Conservation (phyloP, 2,329 filamentous ascomycete species). For the Fusarium xyrophilum region DNA sequence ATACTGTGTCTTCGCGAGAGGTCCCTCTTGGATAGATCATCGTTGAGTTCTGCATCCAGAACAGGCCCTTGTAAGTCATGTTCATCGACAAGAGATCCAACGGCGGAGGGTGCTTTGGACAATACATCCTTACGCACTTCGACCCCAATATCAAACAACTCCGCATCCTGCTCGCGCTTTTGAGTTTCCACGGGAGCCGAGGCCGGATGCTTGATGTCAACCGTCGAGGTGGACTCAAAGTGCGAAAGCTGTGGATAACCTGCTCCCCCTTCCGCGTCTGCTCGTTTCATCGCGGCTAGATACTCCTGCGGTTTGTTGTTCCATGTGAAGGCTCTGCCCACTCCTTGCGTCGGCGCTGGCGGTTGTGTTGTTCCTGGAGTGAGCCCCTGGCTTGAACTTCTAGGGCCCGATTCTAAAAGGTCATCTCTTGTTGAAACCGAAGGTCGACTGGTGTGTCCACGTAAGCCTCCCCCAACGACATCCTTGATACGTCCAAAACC, state of each 20-base stretch:
- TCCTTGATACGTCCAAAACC: conserved; percentile 87
- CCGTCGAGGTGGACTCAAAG: conserved; percentile 41
- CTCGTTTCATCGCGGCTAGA: conserved; percentile 50
- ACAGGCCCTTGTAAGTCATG: conserved; percentile 64
- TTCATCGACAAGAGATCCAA: conserved; percentile 66
- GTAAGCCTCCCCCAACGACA: conserved; percentile 70
- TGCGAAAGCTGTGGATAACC: conserved; percentile 37
- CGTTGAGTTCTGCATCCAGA: conserved; percentile 56
- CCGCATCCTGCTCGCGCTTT: conserved; percentile 37
- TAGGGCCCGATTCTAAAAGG: conserved; percentile 46
- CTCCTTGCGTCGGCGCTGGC: conserved; percentile 45
- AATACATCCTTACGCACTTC: conserved; percentile 54
- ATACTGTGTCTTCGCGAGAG: conserved; percentile 70
- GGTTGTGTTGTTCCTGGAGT: conserved; percentile 42
- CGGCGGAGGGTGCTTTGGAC: conserved; percentile 59
- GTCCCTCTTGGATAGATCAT: conserved; percentile 53
- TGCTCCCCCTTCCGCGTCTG: conserved; percentile 41
- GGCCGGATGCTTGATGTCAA: conserved; percentile 32
- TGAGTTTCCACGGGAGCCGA: conserved; percentile 38
- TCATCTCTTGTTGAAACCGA: conserved; percentile 61
- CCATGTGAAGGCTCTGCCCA: conserved; percentile 66
- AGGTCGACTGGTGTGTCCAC: conserved; percentile 60
- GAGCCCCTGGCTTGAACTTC: conserved; percentile 20
- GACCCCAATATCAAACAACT: conserved; percentile 45
- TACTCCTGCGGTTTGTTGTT: conserved; percentile 70